Base-by-base conservation (phyloP, 2,329 filamentous ascomycete species). In the Cladosporium sp. region DNA sequence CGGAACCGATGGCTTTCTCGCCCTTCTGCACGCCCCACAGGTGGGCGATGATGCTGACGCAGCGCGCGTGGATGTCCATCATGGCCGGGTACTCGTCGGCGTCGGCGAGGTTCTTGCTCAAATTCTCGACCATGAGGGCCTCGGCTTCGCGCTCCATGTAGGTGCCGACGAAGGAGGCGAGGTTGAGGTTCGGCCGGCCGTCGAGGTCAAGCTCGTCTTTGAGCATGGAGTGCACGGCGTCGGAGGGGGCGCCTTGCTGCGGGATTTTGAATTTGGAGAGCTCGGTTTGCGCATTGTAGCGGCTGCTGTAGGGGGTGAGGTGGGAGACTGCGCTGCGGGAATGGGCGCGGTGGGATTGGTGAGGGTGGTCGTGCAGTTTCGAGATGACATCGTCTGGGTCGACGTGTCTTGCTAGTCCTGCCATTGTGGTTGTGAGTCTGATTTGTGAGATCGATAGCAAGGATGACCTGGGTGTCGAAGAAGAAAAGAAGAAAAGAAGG, bases 21-120 rank as follows among this genome's bases (percentile, higher is more conserved):
- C 75, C 75, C 51, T 79, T 76, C 59, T 80, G 74, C 7, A 78
- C 78, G 15, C 80, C 76, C 85, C 83, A 87, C 2, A 88, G 72
- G 53, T 85, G 68, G 1, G 84, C 79, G 50, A 88, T 74, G 60
- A 88, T 89, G 50, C 77, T 83, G 15, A 88, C 73, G 62, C 85
- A 88, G 7, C 85, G 78, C 38, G 83, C 73, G 59, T 86, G 83
- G 65, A 87, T 84, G 18, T 74, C 68, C 67, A 77, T 76, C 56
- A 77, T 56, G 17, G 58, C 55, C 2, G 55, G 60, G 57, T 83
- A 83, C 62, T 84, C 79, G 59, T 85, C 85, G 2, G 82, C 81
- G 63, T 88, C 85, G n/a, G 82, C 78, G 67, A 89, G 73, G 59
- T 88, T 88, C 69, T 89, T 88, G 52, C 77, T 75, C 37, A 88